Conservation (phyloP, 1,284 basidiomycete species). For the Irpex sp. region DNA sequence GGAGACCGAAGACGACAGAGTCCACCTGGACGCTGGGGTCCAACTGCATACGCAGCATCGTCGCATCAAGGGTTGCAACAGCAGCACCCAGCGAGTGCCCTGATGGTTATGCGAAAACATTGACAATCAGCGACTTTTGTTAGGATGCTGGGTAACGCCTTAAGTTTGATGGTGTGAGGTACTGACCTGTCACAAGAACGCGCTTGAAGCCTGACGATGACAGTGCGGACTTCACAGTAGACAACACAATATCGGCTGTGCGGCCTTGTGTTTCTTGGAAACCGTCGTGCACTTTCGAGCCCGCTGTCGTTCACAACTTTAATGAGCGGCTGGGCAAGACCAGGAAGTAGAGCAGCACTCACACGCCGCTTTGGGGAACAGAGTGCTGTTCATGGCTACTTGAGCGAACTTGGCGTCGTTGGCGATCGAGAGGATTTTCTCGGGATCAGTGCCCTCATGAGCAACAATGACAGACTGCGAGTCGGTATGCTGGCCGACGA, state of each 20-base stretch:
- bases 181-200: slow-evolving; percentile 37
- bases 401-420: slow-evolving; percentile 39
- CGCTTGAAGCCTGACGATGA: slow-evolving; percentile 30
- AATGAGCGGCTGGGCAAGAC: not conserved
- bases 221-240: slow-evolving; percentile 35
- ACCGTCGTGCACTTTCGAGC: slow-evolving; percentile 37
- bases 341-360: slow-evolving; percentile 10
- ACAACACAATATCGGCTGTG: slow-evolving; percentile 37
- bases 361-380: slow-evolving; percentile 34
- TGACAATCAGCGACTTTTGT: slow-evolving; percentile 1
- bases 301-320: slow-evolving; percentile 15
- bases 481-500: slow-evolving; percentile 37
- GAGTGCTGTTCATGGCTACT: slow-evolving; percentile 32
- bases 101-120: not conserved
- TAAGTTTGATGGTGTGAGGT: not conserved
- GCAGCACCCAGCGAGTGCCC: slow-evolving; percentile 36
- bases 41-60: slow-evolving; percentile 38
- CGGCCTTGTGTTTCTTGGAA: slow-evolving; percentile 44
- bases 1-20: slow-evolving; percentile 40
- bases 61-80: slow-evolving; percentile 40
- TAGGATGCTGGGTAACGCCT: not conserved
- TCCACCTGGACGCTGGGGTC: slow-evolving; percentile 31
- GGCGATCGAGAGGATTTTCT: slow-evolving; percentile 37
- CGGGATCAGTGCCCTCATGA: slow-evolving; percentile 42
- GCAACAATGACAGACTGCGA: slow-evolving; percentile 41